Conservation (phyloP, 2,329 filamentous ascomycete species). For the Fonsecaea nubica region DNA sequence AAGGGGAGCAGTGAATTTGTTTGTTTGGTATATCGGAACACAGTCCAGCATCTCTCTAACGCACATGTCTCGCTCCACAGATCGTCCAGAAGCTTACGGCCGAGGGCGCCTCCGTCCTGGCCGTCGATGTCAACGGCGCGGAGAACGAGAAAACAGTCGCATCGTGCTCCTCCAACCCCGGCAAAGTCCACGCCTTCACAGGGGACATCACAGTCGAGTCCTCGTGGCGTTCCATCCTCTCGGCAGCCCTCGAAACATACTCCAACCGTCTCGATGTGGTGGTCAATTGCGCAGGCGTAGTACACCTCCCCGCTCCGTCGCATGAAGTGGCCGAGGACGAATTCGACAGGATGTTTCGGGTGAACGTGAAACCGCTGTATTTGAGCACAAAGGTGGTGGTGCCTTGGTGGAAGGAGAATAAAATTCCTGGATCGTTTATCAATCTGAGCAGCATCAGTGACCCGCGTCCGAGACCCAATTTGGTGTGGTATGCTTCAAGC, state of each 20-base stretch:
- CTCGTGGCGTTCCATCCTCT: constrained; percentile 31
- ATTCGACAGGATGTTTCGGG: constrained; percentile 36
- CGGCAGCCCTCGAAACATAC: constrained; percentile 12
- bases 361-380: constrained; percentile 38
- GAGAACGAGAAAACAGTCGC: constrained; percentile 17
- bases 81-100: constrained; percentile 30
- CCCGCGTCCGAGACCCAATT: constrained; percentile 34
- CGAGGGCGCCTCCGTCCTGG: constrained; percentile 32
- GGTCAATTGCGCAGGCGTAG: constrained; percentile 35
- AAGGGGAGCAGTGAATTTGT: neutral
- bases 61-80: neutral
- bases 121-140: constrained; percentile 28
- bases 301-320: constrained; percentile 29
- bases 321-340: constrained; percentile 34
- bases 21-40: neutral
- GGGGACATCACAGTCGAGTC: constrained; percentile 31
- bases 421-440: constrained; percentile 29
- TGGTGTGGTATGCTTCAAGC: constrained; percentile 36
- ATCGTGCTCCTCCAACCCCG: constrained; percentile 16
- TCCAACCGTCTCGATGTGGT: constrained; percentile 30
- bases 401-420: constrained; percentile 35
- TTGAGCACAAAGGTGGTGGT: constrained; percentile 36
- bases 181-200: constrained; percentile 12
- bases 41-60: neutral
- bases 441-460: constrained; percentile 35